Percentiles rank a stretch among this genome's conserved stretches.
Conservation (phyloP, 495 filamentous ascomycete species). For the Annulohypoxylon moriforme region DNA sequence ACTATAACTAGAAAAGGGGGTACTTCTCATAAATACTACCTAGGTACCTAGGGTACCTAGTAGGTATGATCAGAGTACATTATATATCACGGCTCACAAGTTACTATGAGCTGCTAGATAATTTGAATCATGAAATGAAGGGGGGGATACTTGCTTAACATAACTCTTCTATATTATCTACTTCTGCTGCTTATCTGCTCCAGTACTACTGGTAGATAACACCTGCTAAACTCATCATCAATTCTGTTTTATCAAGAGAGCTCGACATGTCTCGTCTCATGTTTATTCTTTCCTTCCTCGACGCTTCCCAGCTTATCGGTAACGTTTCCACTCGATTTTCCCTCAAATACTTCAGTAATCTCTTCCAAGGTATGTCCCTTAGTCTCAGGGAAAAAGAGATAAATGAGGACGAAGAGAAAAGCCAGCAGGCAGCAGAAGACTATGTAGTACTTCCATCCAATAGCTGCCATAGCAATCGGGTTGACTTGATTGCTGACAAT, state of each 20-base stretch:
- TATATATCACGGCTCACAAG: too few relatives aligned
- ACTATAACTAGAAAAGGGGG: too few relatives aligned
- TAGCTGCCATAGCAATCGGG: neutral
- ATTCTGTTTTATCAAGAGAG: neutral
- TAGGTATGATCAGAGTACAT: too few relatives aligned
- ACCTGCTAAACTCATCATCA: neutral
- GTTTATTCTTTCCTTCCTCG: neutral
- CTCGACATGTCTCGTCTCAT: neutral
- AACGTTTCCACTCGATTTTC: neutral
- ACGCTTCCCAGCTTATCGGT: neutral
- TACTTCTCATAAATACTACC: too few relatives aligned
- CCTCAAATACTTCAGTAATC: constrained; percentile 5
- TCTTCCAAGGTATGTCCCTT: constrained; percentile 10
- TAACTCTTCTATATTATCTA: too few relatives aligned
- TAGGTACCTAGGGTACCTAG: too few relatives aligned
- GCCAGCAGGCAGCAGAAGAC: constrained; percentile 11
- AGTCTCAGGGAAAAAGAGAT: constrained; percentile 9
- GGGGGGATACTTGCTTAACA: too few relatives aligned
- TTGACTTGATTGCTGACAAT: constrained; percentile 13
- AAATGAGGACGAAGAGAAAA: constrained; percentile 6
- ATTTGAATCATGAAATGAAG: too few relatives aligned
- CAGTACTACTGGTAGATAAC: neutral
- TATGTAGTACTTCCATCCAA: constrained; percentile 11
- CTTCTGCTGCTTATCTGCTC: too few relatives aligned
- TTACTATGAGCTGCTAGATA: too few relatives aligned